Evolutionary conservation across 345 rosid genomes (phyloP).

Genomic region (Dimocarpus longan): DNA sequence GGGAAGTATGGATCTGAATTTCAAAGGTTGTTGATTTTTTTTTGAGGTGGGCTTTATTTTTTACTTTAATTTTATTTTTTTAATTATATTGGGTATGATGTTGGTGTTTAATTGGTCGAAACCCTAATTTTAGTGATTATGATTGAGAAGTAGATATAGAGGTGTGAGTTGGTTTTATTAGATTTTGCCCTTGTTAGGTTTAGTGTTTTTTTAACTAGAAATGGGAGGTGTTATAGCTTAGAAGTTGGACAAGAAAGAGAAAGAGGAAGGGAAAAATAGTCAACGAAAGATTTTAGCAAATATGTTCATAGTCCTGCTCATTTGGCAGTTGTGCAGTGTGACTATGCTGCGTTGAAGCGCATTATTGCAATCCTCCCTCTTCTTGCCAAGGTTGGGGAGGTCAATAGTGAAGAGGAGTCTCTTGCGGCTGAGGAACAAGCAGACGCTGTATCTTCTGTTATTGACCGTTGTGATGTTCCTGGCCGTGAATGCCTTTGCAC

Average conservation of each 20-base stretch:
- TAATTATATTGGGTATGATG: not conserved
- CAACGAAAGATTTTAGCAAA: constrained; percentile 76
- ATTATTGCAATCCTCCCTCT: constrained; percentile 65
- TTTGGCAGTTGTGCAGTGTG: constrained; percentile 75
- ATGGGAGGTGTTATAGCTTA: constrained; percentile 36
- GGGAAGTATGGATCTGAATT: constrained; percentile 17
- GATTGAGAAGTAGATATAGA: constrained; percentile 43
- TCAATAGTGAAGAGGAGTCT: constrained; percentile 76
- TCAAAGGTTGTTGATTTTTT: constrained; percentile 7
- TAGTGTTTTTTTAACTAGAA: not conserved
- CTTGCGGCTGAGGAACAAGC: constrained; percentile 72
- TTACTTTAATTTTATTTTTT: too few species aligned
- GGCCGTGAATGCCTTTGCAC: constrained; percentile 95
- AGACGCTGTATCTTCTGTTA: constrained; percentile 70
- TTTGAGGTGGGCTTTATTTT: too few species aligned
- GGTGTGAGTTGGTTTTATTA: not conserved
- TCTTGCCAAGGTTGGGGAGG: constrained; percentile 83
- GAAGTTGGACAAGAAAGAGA: constrained; percentile 14
- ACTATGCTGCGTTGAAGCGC: constrained; percentile 66
- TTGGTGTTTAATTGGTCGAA: constrained; percentile 20
- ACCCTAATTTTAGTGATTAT: constrained; percentile 18
- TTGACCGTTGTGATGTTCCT: constrained; percentile 91
- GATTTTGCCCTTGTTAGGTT: not conserved
- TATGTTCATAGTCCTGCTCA: constrained; percentile 91
- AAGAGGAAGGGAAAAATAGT: constrained; percentile 10